Evolutionary conservation across 2,329 filamentous ascomycete species (phyloP).

Genomic region (Colletotrichum agaves): DNA sequence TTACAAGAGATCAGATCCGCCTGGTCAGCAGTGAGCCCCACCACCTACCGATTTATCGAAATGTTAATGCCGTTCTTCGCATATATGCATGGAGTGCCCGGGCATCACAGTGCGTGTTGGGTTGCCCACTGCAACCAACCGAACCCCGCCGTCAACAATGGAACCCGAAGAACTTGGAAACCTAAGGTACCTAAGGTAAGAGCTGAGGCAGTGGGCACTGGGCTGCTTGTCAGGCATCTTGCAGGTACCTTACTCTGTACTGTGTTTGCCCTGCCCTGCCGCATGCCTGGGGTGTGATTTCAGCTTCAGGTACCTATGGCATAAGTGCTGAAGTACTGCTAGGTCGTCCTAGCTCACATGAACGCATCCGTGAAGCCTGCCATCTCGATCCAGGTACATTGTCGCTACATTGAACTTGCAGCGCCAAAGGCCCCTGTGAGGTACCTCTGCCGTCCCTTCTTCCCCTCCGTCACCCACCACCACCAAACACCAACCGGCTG

Average conservation of each 20-base stretch:
- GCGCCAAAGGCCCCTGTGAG: not conserved
- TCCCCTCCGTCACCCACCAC: conserved; percentile 11
- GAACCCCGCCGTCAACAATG: conserved; percentile 11
- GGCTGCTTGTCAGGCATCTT: too few relatives aligned
- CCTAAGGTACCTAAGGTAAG: too few relatives aligned
- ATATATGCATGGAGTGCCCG: conserved; percentile 4
- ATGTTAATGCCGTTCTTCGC: not conserved
- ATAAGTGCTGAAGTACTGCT: not conserved
- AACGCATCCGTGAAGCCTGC: too few relatives aligned
- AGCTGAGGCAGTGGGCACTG: not conserved
- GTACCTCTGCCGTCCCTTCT: not conserved
- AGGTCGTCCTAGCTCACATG: not conserved
- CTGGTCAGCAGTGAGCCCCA: too few relatives aligned
- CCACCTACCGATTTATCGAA: too few relatives aligned
- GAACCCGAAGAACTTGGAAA: not conserved
- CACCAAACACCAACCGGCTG: not conserved
- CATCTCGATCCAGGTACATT: too few relatives aligned
- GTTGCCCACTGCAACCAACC: conserved; percentile 18
- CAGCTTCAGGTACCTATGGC: not conserved
- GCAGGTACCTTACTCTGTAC: too few relatives aligned
- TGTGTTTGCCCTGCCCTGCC: conserved; percentile 6
- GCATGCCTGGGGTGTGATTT: not conserved
- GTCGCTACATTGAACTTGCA: too few relatives aligned
- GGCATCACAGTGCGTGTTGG: not conserved
- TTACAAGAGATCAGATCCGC: too few relatives aligned